A percentile compares a stretch with the other conserved stretches of the same genome.
Evolutionary conservation across 768 basidiomycete species (phyloP).

Genomic region (Hygrocybe coccinea): DNA sequence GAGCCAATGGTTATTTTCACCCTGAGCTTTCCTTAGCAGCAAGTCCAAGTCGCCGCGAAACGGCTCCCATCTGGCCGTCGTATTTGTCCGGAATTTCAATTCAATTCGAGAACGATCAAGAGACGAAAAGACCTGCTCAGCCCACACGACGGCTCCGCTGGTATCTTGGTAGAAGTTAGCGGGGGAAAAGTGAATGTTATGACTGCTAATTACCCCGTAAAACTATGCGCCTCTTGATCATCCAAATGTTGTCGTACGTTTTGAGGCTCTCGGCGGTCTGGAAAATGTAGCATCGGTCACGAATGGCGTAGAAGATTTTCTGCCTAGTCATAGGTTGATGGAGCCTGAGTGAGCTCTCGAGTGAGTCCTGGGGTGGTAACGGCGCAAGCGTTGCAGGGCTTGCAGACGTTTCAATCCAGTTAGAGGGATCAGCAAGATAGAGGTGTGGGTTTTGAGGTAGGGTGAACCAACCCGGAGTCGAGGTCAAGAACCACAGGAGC

Average conservation of each 20-base stretch:
- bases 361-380: background rate
- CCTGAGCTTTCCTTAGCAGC: background rate
- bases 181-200: background rate
- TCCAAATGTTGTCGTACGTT: background rate
- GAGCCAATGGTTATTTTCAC: background rate
- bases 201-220: background rate
- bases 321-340: background rate
- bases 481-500: background rate
- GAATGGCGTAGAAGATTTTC: background rate
- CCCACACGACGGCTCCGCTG: background rate
- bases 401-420: background rate
- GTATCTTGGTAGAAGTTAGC: background rate
- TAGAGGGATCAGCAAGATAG: background rate
- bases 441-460: background rate
- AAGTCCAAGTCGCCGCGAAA: background rate
- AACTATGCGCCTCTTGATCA: background rate
- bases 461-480: background rate
- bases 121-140: background rate
- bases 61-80: background rate
- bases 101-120: background rate
- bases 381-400: background rate
- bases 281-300: background rate
- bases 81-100: background rate
- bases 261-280: background rate
- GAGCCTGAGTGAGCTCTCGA: too few relatives aligned